Percentiles rank a stretch among this genome's conserved stretches.
phyloP scores from a whole-genome alignment of 139 green algal species.

The Tetradesmus obliquus region DNA sequence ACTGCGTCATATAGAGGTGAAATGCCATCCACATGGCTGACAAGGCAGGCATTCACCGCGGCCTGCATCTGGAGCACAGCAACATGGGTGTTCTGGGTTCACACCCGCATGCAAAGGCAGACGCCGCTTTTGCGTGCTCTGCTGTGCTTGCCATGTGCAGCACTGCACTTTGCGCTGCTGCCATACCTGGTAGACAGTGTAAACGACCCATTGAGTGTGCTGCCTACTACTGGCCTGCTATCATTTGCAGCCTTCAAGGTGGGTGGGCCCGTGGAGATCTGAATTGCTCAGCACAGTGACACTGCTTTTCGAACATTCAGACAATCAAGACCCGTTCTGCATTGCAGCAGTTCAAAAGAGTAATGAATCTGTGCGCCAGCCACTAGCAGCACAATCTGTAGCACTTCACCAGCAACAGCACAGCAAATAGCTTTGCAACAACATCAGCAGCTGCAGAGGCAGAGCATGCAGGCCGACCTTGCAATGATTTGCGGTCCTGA shows the following conservation, averaged over 20 bases:
- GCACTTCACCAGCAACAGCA: too few relatives aligned
- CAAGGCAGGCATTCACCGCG: not conserved
- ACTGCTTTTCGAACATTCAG: too few relatives aligned
- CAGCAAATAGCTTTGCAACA: too few relatives aligned
- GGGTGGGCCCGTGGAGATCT: too few relatives aligned
- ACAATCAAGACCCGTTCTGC: too few relatives aligned
- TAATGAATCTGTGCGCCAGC: too few relatives aligned
- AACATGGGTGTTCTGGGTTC: not conserved
- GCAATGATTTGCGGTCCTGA: not conserved
- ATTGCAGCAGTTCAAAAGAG: too few relatives aligned
- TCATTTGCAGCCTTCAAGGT: constrained; percentile 21
- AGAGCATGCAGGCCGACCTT: too few relatives aligned
- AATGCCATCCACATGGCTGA: not conserved
- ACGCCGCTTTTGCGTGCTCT: not conserved
- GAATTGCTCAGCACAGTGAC: too few relatives aligned
- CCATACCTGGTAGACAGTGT: not conserved
- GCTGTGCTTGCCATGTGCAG: constrained; percentile 1
- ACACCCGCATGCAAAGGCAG: not conserved
- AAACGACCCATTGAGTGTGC: not conserved
- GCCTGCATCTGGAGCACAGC: not conserved
- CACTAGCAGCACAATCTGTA: too few relatives aligned
- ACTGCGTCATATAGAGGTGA: not conserved
- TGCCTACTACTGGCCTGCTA: not conserved
- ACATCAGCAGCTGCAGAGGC: too few relatives aligned
- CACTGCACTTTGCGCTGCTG: not conserved